Evolutionary conservation across 2,329 filamentous ascomycete genomes (phyloP), one percentile per base, ranked within the genome.

Genomic region (Cladosporium sphaerospermum): DNA sequence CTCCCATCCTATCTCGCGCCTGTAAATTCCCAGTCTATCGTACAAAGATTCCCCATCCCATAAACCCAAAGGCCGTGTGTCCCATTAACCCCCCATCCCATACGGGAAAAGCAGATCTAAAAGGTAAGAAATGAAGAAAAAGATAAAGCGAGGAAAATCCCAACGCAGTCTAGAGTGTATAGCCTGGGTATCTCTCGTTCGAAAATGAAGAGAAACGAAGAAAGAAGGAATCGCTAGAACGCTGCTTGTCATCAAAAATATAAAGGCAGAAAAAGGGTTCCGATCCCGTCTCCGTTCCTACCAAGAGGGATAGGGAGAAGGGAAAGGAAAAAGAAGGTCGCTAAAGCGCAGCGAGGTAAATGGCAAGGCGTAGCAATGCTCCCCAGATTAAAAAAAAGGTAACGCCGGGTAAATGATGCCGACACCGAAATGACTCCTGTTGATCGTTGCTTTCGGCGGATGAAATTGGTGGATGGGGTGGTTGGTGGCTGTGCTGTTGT

Each of bases 401-500:
- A 28, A 28, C 23, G 23, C 23, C 23, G 23, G 23, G 23, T 28
- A 5, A 28, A 28, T 28, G 23, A 28, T 28, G 23, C 23, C 23
- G 23, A 28, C 46, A 14, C 45, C 46, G 46, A 49, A 32, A 51
- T 39, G 16, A 33, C 39, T 51, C 16, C 48, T 51, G 48, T 51
- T 43, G 40, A 36, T 51, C 48, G 48, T 39, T 36, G n/a, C 18
- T 43, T 10, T 51, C 48, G 39, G 48, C n/a, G 31, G 32, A 28
- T 9, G 19, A 10, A 16, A 42, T 37, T 18, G 16, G 36, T 39
- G n/a, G n/a, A 39, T 16, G 36, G 32, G 14, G 37, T 50, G 16
- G 40, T 16, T 28, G 23, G 14, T 51, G 48, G 37, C 40, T 51
- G 48, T 51, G n/a, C 48, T 51, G 48, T 51, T 39, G 40, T 37